phyloP scores from a whole-genome alignment of 352 stramenopile species.

The Phytophthora brassicae region DNA sequence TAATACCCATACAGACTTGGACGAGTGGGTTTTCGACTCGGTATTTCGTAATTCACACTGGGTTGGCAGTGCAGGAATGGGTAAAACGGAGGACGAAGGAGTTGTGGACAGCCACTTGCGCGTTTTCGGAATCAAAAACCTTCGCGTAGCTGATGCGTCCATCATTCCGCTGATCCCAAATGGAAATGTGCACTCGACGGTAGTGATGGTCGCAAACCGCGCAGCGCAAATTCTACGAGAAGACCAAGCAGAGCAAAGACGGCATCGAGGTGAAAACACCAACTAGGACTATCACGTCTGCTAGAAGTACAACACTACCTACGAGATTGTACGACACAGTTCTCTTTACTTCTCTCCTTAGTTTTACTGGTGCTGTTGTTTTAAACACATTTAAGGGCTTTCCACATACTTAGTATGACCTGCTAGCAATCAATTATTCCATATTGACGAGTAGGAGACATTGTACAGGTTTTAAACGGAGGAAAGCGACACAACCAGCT shows the following conservation, averaged over 20 bases:
- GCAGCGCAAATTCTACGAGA: conserved; percentile 47
- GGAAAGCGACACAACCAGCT: background rate
- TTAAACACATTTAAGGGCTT: too few relatives aligned
- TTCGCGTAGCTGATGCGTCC: conserved; percentile 68
- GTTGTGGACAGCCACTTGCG: conserved; percentile 64
- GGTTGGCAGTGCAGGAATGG: conserved; percentile 83
- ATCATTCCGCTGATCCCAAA: conserved; percentile 74
- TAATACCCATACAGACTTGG: conserved; percentile 44
- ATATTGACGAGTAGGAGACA: too few relatives aligned
- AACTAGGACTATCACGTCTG: too few relatives aligned
- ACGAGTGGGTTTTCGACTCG: conserved; percentile 62
- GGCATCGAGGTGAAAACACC: background rate
- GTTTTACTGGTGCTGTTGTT: too few relatives aligned
- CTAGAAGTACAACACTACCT: too few relatives aligned
- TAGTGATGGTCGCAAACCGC: conserved; percentile 67
- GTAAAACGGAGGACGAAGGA: conserved; percentile 30
- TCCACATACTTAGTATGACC: too few relatives aligned
- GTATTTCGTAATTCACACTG: conserved; percentile 87
- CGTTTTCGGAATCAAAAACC: conserved; percentile 60
- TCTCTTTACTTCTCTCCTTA: too few relatives aligned
- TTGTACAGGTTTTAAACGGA: too few relatives aligned
- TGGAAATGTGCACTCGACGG: conserved; percentile 73
- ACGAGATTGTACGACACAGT: too few relatives aligned
- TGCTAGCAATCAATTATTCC: too few relatives aligned
- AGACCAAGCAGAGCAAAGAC: conserved; percentile 29